phyloP scores from a whole-genome alignment of 345 rosid species.

The Gossypium rotundifolium region DNA sequence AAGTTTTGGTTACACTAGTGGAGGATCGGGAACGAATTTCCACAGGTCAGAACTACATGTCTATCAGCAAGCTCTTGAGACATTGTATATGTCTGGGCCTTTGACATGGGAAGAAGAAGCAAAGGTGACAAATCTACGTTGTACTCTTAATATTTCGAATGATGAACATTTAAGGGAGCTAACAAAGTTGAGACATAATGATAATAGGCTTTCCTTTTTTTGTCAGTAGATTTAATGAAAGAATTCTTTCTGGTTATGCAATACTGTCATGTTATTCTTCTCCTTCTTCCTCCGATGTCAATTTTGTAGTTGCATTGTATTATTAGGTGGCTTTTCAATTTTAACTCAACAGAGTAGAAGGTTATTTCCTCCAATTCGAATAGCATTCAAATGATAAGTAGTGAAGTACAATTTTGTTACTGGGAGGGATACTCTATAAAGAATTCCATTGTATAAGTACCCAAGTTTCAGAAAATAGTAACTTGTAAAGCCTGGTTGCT shows the following conservation, averaged over 20 bases:
- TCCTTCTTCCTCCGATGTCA: not conserved
- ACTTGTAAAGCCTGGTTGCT: not conserved
- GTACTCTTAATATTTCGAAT: constrained; percentile 54
- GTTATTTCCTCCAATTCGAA: not conserved
- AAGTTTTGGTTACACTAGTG: constrained; percentile 17
- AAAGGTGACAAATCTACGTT: constrained; percentile 65
- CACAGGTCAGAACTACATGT: constrained; percentile 62
- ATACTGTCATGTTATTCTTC: not conserved
- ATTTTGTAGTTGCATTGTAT: not conserved
- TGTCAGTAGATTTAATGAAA: not conserved
- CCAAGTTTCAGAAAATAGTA: not conserved
- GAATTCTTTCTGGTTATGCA: not conserved
- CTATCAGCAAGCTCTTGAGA: constrained; percentile 40
- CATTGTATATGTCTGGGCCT: constrained; percentile 59
- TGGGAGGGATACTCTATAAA: not conserved
- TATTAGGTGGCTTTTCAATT: not conserved
- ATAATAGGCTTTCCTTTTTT: not conserved
- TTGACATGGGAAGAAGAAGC: constrained; percentile 79
- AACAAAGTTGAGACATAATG: constrained; percentile 35
- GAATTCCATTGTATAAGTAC: not conserved
- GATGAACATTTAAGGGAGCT: constrained; percentile 73
- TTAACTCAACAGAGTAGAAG: not conserved
- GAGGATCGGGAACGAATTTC: constrained; percentile 38
- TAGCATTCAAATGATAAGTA: not conserved
- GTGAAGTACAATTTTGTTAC: not conserved